Evolutionary conservation across 2,329 filamentous ascomycete genomes (phyloP).

Genomic region (Penicillium sp.): DNA sequence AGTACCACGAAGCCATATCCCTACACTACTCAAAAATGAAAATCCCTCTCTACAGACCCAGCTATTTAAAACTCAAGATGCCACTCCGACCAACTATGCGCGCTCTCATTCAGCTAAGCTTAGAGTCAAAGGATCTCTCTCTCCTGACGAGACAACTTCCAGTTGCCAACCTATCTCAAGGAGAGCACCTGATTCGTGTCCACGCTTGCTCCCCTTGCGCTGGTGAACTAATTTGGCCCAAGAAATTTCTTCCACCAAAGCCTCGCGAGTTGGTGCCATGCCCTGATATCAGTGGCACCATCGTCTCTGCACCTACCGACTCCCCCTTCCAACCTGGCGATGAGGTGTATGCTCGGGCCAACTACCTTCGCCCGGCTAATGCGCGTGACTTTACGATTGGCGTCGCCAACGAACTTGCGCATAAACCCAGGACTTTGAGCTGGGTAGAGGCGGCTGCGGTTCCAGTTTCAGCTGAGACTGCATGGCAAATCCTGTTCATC

Average conservation of each 20-base stretch:
- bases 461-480: conserved; percentile 51
- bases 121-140: background rate
- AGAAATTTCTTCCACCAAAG: conserved; percentile 34
- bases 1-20: background rate
- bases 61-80: background rate
- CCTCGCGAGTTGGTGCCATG: conserved; percentile 45
- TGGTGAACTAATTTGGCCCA: conserved; percentile 54
- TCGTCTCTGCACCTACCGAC: conserved; percentile 36
- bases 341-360: conserved; percentile 48
- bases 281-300: conserved; percentile 51
- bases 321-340: conserved; percentile 49
- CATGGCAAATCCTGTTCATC: conserved; percentile 54
- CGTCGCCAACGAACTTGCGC: conserved; percentile 45
- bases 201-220: conserved; percentile 49
- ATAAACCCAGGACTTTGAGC: conserved; percentile 42
- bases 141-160: background rate
- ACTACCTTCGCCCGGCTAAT: conserved; percentile 44
- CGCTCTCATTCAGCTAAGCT: background rate
- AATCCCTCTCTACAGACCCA: background rate
- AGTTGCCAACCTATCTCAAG: background rate
- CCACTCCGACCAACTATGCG: background rate
- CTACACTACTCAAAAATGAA: background rate
- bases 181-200: conserved; percentile 32
- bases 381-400: conserved; percentile 48
- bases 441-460: conserved; percentile 48